These are phyloP conservation scores for Radiomyces spectabilis DNA, from an alignment of 192 early-diverging fungal species.

Conservation along the genomic window DNA sequence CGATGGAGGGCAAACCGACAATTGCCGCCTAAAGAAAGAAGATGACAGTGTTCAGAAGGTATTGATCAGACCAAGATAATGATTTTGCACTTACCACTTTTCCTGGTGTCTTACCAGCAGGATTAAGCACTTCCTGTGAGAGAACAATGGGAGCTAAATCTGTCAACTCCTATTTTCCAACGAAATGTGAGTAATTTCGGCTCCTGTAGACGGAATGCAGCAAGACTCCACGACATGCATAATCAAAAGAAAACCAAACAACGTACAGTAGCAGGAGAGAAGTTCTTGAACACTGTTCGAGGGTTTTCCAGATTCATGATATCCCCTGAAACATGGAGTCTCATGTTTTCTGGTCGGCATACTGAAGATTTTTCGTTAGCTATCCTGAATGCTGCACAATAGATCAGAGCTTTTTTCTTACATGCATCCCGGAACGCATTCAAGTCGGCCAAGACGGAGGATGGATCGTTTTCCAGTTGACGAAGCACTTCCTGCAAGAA, in stretches of 20 bases:
- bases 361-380: too few relatives aligned
- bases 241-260: too few relatives aligned
- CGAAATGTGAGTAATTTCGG: background rate
- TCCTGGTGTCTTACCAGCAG: constrained; percentile 13
- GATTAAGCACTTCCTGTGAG: constrained; percentile 12
- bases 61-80: too few relatives aligned
- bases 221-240: too few relatives aligned
- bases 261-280: too few relatives aligned
- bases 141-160: constrained; percentile 8
- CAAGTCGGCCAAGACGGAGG: constrained; percentile 33
- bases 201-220: too few relatives aligned
- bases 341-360: constrained; percentile 37
- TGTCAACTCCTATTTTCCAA: background rate
- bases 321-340: constrained; percentile 47
- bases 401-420: too few relatives aligned
- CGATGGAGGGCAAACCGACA: constrained; percentile 46
- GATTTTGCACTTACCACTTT: constrained; percentile 18
- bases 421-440: constrained; percentile 40
- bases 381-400: too few relatives aligned
- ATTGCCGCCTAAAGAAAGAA: constrained; percentile 33
- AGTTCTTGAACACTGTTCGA: constrained; percentile 26
- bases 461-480: constrained; percentile 33
- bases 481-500: constrained; percentile 42
- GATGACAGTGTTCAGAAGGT: too few relatives aligned
- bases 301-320: constrained; percentile 40